Evolutionary conservation across 1,284 basidiomycete species (phyloP).

Genomic region (Gomphus sp.): DNA sequence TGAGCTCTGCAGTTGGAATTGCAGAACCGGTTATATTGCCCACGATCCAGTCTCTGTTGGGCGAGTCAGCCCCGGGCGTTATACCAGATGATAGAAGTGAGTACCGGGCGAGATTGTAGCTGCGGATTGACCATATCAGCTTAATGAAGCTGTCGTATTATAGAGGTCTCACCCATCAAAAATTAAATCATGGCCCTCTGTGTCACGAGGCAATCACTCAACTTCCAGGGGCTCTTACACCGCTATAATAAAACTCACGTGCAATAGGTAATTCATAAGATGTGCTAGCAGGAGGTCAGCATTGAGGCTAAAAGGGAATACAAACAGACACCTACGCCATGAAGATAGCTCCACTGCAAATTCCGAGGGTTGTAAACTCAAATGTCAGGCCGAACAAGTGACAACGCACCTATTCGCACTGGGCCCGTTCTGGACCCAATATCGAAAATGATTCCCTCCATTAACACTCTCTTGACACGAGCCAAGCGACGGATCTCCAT

Average conservation of each 20-base stretch:
- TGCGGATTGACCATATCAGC: constrained; percentile 13
- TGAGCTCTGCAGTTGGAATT: constrained; percentile 46
- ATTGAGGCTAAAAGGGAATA: constrained; percentile 8
- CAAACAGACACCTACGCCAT: constrained; percentile 38
- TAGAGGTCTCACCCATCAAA: constrained; percentile 37
- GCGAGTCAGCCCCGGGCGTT: not conserved
- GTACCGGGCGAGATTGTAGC: constrained; percentile 49
- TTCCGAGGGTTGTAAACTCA: not conserved
- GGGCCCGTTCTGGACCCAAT: constrained; percentile 76
- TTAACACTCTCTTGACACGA: constrained; percentile 79
- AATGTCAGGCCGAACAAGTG: not conserved
- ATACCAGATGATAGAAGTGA: constrained; percentile 18
- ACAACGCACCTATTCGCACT: constrained; percentile 41
- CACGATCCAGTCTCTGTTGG: constrained; percentile 64
- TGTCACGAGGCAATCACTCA: not conserved
- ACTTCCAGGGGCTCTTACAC: not conserved
- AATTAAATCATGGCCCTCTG: constrained; percentile 45
- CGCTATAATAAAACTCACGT: constrained; percentile 25
- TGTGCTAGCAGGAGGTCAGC: constrained; percentile 16
- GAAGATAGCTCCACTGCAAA: constrained; percentile 66
- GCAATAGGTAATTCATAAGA: constrained; percentile 66
- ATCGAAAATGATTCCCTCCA: constrained; percentile 88
- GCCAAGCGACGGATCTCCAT: constrained; percentile 65
- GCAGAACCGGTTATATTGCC: constrained; percentile 62
- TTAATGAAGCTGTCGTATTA: not conserved